Conservation (phyloP, 73 alveolate genomes). For the Uronychia setigera region DNA sequence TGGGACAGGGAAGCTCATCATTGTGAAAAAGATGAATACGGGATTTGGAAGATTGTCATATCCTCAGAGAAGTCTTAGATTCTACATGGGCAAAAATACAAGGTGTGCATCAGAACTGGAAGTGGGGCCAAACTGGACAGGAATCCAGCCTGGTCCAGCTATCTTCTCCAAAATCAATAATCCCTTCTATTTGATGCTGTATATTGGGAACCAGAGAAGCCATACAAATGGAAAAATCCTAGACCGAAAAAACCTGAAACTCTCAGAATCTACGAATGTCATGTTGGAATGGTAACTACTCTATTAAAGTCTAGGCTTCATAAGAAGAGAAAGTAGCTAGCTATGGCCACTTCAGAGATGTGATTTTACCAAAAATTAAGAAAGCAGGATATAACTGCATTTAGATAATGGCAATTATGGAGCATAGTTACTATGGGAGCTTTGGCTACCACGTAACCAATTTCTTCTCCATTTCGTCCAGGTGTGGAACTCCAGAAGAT, state of each 20-base stretch:
- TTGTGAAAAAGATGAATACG: slow-evolving; percentile 57
- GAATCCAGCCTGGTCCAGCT: slow-evolving; percentile 81
- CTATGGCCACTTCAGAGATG: slow-evolving; percentile 90
- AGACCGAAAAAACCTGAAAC: slow-evolving; percentile 84
- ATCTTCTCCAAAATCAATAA: slow-evolving; percentile 71
- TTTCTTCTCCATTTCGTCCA: slow-evolving; percentile 79
- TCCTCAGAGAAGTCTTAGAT: slow-evolving; percentile 53
- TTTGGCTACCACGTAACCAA: slow-evolving; percentile 98
- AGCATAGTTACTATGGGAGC: slow-evolving; percentile 96
- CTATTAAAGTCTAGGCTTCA: slow-evolving; percentile 42
- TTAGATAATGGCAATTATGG: slow-evolving; percentile 97
- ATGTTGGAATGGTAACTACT: slow-evolving; percentile 90
- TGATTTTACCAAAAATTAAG: slow-evolving; percentile 90
- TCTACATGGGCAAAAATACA: slow-evolving; percentile 48
- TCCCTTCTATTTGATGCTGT: slow-evolving; percentile 73
- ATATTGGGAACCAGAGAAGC: slow-evolving; percentile 81
- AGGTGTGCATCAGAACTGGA: slow-evolving; percentile 41
- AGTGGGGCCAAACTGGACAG: slow-evolving; percentile 58
- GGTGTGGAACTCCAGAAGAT: slow-evolving; percentile 98
- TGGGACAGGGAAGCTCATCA: slow-evolving; percentile 71
- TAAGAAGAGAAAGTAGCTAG: slow-evolving; percentile 92
- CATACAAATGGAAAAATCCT: slow-evolving; percentile 72
- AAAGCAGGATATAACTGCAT: slow-evolving; percentile 95
- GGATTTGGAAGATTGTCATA: slow-evolving; percentile 52
- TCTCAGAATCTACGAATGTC: slow-evolving; percentile 95